Percentiles rank a stretch among this genome's conserved stretches.
phyloP scores from a whole-genome alignment of 2,329 filamentous ascomycete species.

The Domatiomyces catenatus region DNA sequence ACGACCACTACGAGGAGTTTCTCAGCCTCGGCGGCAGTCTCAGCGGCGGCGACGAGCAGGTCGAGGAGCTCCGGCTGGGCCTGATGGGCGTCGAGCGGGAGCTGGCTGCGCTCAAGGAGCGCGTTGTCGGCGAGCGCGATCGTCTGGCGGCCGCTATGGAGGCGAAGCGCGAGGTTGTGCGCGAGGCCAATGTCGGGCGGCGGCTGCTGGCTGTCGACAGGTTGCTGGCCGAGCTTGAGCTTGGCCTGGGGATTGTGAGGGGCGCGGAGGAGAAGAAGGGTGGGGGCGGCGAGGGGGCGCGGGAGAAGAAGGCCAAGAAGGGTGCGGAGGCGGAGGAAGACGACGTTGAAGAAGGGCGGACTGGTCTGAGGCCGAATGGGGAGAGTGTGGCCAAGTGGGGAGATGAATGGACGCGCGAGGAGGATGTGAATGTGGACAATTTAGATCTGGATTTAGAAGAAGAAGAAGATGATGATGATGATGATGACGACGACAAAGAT shows the following conservation, averaged over 20 bases:
- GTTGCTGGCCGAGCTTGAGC: conserved; percentile 42
- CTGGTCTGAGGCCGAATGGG: conserved; percentile 17
- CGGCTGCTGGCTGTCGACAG: conserved; percentile 31
- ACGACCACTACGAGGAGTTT: conserved; percentile 87
- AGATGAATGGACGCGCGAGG: conserved; percentile 1
- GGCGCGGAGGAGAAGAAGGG: conserved; percentile 7
- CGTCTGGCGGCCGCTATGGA: conserved; percentile 48
- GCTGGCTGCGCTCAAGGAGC: conserved; percentile 55
- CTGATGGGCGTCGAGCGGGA: conserved; percentile 73
- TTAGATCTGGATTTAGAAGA: background rate
- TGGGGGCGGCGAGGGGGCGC: conserved; percentile 21
- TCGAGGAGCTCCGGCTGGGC: conserved; percentile 78
- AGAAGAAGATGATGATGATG: conserved; percentile 16
- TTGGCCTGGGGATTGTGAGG: background rate
- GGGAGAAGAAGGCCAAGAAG: conserved; percentile 21
- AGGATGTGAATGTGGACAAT: background rate
- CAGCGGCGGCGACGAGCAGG: conserved; percentile 73
- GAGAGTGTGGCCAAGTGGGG: conserved; percentile 24
- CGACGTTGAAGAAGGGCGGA: conserved; percentile 19
- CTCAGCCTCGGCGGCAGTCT: conserved; percentile 67
- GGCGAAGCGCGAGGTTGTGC: conserved; percentile 38
- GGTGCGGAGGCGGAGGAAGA: no score
- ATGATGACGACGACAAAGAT: conserved; percentile 23
- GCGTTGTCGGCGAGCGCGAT: conserved; percentile 46
- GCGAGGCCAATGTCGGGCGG: conserved; percentile 47